Base-by-base conservation (phyloP, 2,329 filamentous ascomycete species). In the Dendryphion nanum region DNA sequence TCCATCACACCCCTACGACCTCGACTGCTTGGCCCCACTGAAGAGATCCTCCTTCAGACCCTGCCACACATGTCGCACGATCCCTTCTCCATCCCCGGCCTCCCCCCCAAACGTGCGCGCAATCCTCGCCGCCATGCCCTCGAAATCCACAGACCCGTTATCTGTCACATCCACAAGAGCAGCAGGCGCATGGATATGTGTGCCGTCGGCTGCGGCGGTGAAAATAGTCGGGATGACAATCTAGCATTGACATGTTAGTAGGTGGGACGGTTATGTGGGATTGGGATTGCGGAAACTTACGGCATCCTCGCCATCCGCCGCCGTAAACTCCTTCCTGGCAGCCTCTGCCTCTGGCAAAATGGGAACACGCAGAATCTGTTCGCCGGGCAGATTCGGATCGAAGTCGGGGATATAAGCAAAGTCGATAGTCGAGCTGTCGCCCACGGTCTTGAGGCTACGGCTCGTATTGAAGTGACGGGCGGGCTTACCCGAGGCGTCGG, bases 381-480 rank as follows among this genome's bases (percentile, higher is more conserved):
- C 55, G 31, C 59, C 47, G 12, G 61, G 41, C 12, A 57, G 49
- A 34, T 74, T 69, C 20, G 72, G 61, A 35, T 73, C 66, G 48
- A 73, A 68, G 38, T 70, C 68, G 23, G 80, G 80, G 49, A 83
- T 69, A 66, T 75, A 82, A 51, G 74, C 74, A 54, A 83, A 82
- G 67, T 83, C 80, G 42, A 83, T 77, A 29, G 79, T 79, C 28
- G 77, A 81, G 42, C 63, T 67, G 64, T 83, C 79, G 37, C 75
- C 72, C 45, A 76, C 70, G 18, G 76, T 65, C 58, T 81, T 81
- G 37, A 73, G 65, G 43, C 71, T 63, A 44, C 76, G 76, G 45
- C 74, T 78, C 44, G 79, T 81, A 67, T 83, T 83, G 73, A 83
- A 82, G 55, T 76, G 71, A 39, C 78, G 75, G 63, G 65, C 49